Evolutionary conservation across 2,329 filamentous ascomycete species (phyloP).

Genomic region (Pestalotiopsis sp.): DNA sequence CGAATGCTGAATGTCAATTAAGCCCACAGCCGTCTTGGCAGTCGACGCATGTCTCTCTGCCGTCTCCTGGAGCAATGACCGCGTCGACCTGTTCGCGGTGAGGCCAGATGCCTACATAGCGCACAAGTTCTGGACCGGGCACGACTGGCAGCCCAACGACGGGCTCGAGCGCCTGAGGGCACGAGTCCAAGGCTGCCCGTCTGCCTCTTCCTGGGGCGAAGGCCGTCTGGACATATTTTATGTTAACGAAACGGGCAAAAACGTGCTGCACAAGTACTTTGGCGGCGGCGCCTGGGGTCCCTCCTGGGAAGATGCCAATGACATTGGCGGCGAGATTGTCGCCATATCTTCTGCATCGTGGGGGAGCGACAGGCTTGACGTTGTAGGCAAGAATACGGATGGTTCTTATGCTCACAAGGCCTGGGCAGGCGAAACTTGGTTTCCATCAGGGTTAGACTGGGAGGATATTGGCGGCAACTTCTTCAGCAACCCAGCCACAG

Average conservation of each 20-base stretch:
- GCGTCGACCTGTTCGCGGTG: constrained; percentile 15
- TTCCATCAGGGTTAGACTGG: constrained; percentile 15
- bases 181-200: constrained; percentile 16
- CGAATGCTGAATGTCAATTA: not conserved
- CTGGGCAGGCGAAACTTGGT: constrained; percentile 21
- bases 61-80: constrained; percentile 12
- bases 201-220: constrained; percentile 21
- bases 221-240: constrained; percentile 23
- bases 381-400: constrained; percentile 18
- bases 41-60: constrained; percentile 5
- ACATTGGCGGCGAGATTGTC: constrained; percentile 19
- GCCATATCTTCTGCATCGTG: constrained; percentile 13
- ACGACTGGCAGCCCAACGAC: constrained; percentile 23
- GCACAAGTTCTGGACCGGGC: constrained; percentile 20
- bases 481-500: constrained; percentile 14
- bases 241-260: constrained; percentile 11
- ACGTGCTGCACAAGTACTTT: constrained; percentile 26
- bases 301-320: constrained; percentile 19
- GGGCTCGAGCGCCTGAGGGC: constrained; percentile 21
- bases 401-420: constrained; percentile 24
- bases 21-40: not conserved
- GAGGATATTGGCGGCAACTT: constrained; percentile 22
- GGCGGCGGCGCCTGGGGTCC: constrained; percentile 23
- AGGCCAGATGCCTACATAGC: constrained; percentile 8
- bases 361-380: constrained; percentile 21